A percentile compares a stretch with the other conserved stretches of the same genome.
Evolutionary conservation across 495 filamentous ascomycete genomes (phyloP).

Genomic region (Penicillium longicatenatum): DNA sequence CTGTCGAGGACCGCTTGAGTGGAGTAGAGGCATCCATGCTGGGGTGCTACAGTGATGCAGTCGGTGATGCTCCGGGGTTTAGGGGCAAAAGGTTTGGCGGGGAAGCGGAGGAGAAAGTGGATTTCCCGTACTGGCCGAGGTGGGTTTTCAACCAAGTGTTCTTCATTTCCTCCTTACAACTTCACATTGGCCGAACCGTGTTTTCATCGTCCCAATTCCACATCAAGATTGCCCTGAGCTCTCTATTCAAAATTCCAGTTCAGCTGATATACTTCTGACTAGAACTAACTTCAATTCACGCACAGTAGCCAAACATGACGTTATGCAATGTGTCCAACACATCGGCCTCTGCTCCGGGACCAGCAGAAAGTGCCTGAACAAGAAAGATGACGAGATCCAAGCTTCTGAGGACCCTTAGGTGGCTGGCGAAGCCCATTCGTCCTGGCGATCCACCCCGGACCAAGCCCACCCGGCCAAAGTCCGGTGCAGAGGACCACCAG

Average conservation of each 20-base stretch:
- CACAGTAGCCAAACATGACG: not conserved
- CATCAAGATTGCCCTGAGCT: not conserved
- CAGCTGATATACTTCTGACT: not conserved
- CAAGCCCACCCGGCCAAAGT: conserved; percentile 34
- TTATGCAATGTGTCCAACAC: not conserved
- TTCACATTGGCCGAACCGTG: not conserved
- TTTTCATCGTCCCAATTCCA: not conserved
- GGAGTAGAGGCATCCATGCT: conserved; percentile 30
- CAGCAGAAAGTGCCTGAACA: not conserved
- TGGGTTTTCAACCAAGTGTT: not conserved
- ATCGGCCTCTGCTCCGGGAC: conserved; percentile 7
- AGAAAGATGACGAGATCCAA: not conserved
- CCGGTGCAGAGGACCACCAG: conserved; percentile 33
- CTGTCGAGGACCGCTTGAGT: conserved; percentile 47
- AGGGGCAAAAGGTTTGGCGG: conserved; percentile 21
- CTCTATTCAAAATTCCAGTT: not conserved
- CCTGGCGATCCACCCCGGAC: conserved; percentile 15
- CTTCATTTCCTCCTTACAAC: not conserved
- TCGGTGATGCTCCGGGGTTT: conserved; percentile 47
- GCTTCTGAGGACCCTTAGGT: not conserved
- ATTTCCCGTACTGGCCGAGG: conserved; percentile 1
- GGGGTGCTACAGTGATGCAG: conserved; percentile 8
- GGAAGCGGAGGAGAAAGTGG: conserved; percentile 18
- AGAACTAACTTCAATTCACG: not conserved
- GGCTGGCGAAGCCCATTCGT: conserved; percentile 7